Percentiles rank a stretch among this genome's conserved stretches.
phyloP scores from a whole-genome alignment of 176 grass and related monocot species.

The Echinochloa phyllopogon region DNA sequence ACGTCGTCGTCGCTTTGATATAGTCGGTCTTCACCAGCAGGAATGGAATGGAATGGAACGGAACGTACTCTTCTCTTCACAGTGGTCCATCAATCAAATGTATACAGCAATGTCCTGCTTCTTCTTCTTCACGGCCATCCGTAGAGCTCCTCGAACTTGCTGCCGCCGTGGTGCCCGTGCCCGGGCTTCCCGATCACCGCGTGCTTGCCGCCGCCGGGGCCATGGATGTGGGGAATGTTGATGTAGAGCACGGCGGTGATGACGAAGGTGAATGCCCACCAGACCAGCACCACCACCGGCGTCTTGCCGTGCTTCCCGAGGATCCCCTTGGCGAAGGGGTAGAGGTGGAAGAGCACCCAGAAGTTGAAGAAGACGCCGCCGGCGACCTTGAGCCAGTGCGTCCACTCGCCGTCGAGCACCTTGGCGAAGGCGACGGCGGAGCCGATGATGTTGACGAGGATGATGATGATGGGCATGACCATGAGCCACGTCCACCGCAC shows the following conservation, averaged over 20 bases:
- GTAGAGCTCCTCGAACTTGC: not conserved
- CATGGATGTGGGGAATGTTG: constrained; percentile 68
- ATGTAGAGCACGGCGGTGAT: constrained; percentile 90
- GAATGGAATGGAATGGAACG: not conserved
- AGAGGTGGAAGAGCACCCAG: constrained; percentile 94
- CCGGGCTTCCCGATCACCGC: not conserved
- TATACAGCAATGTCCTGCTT: no score
- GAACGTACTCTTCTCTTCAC: constrained; percentile 30
- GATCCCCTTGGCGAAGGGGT: constrained; percentile 87
- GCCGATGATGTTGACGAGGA: constrained; percentile 78
- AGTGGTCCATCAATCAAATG: no score
- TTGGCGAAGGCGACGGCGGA: constrained; percentile 81
- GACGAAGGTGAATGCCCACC: constrained; percentile 88
- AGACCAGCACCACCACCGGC: constrained; percentile 78
- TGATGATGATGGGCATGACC: constrained; percentile 71
- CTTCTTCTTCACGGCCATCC: constrained; percentile 16
- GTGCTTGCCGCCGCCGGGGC: not conserved
- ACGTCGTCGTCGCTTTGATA: constrained; percentile 13
- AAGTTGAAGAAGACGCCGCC: constrained; percentile 98
- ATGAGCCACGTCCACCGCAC: constrained; percentile 83
- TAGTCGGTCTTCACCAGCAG: not conserved
- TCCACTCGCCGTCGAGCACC: constrained; percentile 76
- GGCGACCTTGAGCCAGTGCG: constrained; percentile 85
- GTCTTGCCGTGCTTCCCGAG: constrained; percentile 80
- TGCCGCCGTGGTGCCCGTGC: not conserved